phyloP scores from a whole-genome alignment of 169 alveolate genomes.

The Eimeria maxima region DNA sequence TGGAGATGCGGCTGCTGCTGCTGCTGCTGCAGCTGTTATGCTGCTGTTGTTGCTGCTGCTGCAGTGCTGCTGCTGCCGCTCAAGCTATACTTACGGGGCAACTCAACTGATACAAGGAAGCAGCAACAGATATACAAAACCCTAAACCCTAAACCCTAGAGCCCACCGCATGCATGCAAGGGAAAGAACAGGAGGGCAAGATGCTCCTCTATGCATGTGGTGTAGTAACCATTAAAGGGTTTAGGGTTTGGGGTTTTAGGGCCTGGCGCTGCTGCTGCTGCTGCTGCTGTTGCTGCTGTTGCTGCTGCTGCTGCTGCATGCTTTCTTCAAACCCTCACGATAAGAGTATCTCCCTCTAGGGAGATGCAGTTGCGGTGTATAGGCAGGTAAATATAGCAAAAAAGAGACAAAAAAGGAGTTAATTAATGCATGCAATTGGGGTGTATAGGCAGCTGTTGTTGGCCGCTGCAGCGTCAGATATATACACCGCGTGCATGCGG shows the following conservation, averaged over 20 bases:
- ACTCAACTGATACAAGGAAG: background rate
- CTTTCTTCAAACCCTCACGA: background rate
- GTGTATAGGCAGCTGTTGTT: background rate
- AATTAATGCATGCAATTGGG: background rate
- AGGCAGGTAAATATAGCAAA: background rate
- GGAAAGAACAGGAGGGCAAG: too few species aligned
- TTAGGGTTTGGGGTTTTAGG: constrained; percentile 7
- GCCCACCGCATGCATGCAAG: background rate
- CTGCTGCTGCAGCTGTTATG: background rate
- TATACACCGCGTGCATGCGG: constrained; percentile 46
- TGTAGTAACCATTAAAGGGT: background rate
- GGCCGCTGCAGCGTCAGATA: background rate
- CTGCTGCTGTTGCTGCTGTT: background rate
- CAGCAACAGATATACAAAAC: background rate
- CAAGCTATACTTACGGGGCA: too few species aligned
- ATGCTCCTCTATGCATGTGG: too few species aligned
- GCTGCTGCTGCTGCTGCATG: background rate
- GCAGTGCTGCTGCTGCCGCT: too few species aligned
- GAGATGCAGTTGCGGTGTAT: background rate
- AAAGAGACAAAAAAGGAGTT: background rate
- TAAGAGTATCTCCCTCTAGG: background rate
- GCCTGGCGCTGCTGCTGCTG: too few species aligned
- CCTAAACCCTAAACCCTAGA: constrained; percentile 27
- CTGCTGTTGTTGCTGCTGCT: too few species aligned
- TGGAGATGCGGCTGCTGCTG: background rate